Conservation (phyloP, 441 rosid genomes). For the Rhodomyrtus psidioides region DNA sequence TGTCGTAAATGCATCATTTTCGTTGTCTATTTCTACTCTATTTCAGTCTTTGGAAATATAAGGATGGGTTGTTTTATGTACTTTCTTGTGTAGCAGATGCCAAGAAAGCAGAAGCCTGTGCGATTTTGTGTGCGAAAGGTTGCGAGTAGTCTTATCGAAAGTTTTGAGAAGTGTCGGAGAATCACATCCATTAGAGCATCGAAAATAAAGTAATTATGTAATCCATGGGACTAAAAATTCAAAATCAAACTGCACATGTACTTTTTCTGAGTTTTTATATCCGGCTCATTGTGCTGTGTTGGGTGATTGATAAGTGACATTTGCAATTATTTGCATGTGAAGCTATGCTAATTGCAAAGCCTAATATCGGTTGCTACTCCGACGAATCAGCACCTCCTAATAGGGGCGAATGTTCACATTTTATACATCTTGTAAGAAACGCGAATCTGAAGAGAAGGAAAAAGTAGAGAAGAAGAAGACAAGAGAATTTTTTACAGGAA, state of each 20-base stretch:
- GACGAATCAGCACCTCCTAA: background rate
- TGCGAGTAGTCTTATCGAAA: background rate
- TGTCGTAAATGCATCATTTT: background rate
- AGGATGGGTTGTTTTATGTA: background rate
- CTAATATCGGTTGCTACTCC: background rate
- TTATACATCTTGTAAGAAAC: no score
- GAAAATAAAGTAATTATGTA: background rate
- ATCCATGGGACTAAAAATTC: background rate
- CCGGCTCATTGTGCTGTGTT: background rate
- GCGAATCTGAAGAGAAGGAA: no score
- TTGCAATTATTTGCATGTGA: background rate
- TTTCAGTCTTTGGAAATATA: background rate
- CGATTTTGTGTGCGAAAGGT: background rate
- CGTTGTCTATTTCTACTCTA: background rate
- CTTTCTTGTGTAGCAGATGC: background rate
- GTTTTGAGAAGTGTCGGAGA: background rate
- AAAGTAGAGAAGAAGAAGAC: no score
- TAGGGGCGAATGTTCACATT: background rate
- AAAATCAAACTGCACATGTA: background rate
- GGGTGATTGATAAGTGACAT: background rate
- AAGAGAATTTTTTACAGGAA: no score
- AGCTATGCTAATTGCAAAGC: background rate
- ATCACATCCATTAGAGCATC: background rate
- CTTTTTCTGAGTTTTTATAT: background rate
- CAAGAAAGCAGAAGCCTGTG: background rate